Evolutionary conservation across 345 rosid species (phyloP).

Genomic region (Pistacia atlantica): DNA sequence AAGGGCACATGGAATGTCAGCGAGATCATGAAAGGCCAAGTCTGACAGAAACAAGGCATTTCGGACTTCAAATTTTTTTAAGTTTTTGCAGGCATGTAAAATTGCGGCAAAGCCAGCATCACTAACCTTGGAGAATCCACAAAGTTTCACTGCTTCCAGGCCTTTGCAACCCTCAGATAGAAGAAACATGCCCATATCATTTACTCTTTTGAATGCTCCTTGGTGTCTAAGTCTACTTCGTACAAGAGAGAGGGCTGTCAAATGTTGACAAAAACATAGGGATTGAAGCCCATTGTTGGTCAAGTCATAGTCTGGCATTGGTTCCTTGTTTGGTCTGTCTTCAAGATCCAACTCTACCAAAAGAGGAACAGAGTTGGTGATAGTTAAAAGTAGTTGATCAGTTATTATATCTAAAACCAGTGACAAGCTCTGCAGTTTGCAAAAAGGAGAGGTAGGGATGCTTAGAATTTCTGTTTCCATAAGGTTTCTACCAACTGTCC

Average conservation of each 20-base stretch:
- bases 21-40: constrained; percentile 65
- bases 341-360: constrained; percentile 65
- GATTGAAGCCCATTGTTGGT: constrained; percentile 58
- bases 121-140: constrained; percentile 67
- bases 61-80: constrained; percentile 61
- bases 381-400: constrained; percentile 49
- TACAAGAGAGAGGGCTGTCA: constrained; percentile 53
- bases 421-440: constrained; percentile 50
- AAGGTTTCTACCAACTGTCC: constrained; percentile 26
- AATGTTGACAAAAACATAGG: constrained; percentile 39
- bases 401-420: constrained; percentile 55
- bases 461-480: constrained; percentile 20
- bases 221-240: constrained; percentile 51
- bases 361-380: constrained; percentile 43
- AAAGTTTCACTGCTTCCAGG: constrained; percentile 54
- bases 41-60: constrained; percentile 61
- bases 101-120: constrained; percentile 76
- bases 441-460: constrained; percentile 27
- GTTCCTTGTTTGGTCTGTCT: constrained; percentile 58
- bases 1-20: constrained; percentile 47
- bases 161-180: constrained; percentile 61
- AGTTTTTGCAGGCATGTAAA: constrained; percentile 53
- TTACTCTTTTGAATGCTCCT: constrained; percentile 60
- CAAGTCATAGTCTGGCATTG: constrained; percentile 40
- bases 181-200: constrained; percentile 71